Conservation (phyloP, 768 basidiomycete species). For the Tulasnella sp. region DNA sequence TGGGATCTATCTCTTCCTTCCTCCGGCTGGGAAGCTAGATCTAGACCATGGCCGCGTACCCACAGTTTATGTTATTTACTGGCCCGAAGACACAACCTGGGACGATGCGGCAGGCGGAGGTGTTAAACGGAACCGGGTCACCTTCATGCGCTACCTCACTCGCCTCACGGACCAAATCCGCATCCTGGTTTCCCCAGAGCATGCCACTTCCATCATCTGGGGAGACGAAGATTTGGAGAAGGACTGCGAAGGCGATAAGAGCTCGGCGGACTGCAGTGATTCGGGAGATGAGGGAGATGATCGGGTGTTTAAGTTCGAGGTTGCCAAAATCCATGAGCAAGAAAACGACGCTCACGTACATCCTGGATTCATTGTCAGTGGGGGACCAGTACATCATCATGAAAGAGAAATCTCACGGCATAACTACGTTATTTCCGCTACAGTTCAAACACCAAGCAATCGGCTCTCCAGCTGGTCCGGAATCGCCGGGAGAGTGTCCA, state of each 20-base stretch:
- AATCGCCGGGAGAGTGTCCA: no score
- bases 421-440: no score
- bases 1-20: constrained; percentile 8
- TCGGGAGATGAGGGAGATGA: neutral
- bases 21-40: neutral
- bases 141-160: constrained; percentile 55
- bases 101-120: constrained; percentile 32
- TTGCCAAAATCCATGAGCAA: neutral
- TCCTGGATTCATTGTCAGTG: neutral
- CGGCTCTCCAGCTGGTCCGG: no score
- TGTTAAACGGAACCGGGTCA: constrained; percentile 43
- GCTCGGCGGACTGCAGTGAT: neutral
- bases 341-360: neutral
- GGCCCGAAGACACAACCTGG: constrained; percentile 46
- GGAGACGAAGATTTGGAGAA: constrained; percentile 5
- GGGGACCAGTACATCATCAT: no score
- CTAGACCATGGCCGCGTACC: neutral
- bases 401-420: no score
- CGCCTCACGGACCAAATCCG: constrained; percentile 48
- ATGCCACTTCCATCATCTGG: constrained; percentile 39
- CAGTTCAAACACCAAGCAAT: no score
- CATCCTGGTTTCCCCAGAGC: constrained; percentile 41
- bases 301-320: constrained; percentile 6
- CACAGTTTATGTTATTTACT: constrained; percentile 41
- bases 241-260: neutral